Evolutionary conservation across 805 yeast species (phyloP), one percentile per base, ranked within the genome.

Genomic region (Sungouiella thailandica): DNA sequence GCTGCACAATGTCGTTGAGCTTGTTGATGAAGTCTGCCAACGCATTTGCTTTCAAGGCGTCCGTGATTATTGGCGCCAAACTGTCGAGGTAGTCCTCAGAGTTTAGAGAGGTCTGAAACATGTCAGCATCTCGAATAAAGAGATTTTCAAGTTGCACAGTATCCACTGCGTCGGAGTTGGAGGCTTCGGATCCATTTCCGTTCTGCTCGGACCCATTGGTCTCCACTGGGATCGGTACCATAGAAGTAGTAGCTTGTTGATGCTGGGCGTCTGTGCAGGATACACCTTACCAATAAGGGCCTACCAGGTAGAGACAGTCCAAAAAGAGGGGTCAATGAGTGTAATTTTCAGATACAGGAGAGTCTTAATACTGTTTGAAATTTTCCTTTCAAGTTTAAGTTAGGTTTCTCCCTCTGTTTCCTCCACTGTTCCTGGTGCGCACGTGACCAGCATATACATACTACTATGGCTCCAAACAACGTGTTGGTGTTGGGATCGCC

Each of bases 1-100:
- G 68, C 27, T 62, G 52, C n/a, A 80, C 78, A 19, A 78, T 72
- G 10, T 62, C 68, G 36, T 77, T 79, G 36, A 86, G 61, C 41
- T 62, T 69, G 15, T 60, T 67, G 23, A 82, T 62, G 39, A 87
- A 64, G 12, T 70, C 76, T 5, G 78, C 70, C 23, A 84, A 64
- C 0, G 76, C 65, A 41, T 75, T 66, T 12, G 68, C 59, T 32
- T 64, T 65, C 27, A 87, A 58, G 14, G 88, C 80, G 7, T 76
- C 71, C 47, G 75, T 77, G 43, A 86, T 70, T 12, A 83, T 70
- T 1, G 94, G 94, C 2, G 86, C 83, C 39, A 87, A 68, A 54
- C 83, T 86, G 43, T 86, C 95, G 25, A 86, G 56, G 54, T 80
- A 84, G 46, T 83, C 89, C 36, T 78, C 83, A 3, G 83, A 74